Base-by-base conservation (phyloP, 495 filamentous ascomycete species). In the Aspergillus mulundensis region DNA sequence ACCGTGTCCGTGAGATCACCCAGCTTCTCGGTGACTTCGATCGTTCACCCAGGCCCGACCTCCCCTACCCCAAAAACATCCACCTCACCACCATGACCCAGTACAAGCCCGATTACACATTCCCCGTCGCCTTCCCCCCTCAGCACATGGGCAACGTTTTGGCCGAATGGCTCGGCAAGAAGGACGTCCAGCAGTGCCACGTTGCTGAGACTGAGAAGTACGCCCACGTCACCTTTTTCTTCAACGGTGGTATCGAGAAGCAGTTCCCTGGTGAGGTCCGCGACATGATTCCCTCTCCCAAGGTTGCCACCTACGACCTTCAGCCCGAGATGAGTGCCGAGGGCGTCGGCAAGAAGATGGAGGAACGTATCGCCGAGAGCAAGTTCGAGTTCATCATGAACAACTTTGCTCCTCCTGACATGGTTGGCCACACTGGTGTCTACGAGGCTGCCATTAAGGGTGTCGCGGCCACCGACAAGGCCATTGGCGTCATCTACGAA, bases 181-280 rank as follows among this genome's bases (percentile, higher is more conserved):
- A 96, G 72, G 81, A 80, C 36, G 74, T 95, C 50, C 83, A 90
- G 77, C 94, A 98, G 74, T 93, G 90, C 66, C 94, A 98, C 79
- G 80, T 97, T 59, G 94, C 94, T 45, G 94, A 98, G 81, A 98
- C 94, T 18, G 94, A 98, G 77, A 98, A 98, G 74, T 98, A 98
- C 70, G 94, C 94, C 34, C 94, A 98, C 79, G 94, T 98, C 51
- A 97, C 91, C 56, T 97, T 97, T 83, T 97, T 97, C 83, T 97
- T 97, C 86, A 98, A 98, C 77, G 94, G 94, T 48, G 95, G 94
- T 65, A 87, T 96, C 40, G 94, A 98, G 82, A 95, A 96, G 80
- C 88, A 89, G 59, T 98, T 96, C 79, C 85, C 88, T 16, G 85
- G 88, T 38, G 94, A 98, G 74, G 83, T 86, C 39, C 87, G 94